Evolutionary conservation across 768 basidiomycete genomes (phyloP).

Genomic region (Boletales sp.): DNA sequence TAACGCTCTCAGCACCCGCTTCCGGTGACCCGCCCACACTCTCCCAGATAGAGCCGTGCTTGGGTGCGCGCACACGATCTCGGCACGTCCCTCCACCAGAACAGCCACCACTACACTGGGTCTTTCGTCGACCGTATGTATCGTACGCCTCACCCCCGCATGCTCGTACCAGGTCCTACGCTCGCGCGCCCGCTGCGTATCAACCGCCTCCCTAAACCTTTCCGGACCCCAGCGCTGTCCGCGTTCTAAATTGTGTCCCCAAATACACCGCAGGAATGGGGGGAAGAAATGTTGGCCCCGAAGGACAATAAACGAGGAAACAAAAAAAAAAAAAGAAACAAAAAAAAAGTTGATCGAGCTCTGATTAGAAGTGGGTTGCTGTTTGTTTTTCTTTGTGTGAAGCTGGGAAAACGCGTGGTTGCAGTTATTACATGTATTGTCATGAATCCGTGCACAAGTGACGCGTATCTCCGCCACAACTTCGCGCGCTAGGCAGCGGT

Average conservation of each 20-base stretch:
- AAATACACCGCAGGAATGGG: slow-evolving; percentile 49
- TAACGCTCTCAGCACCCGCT: slow-evolving; percentile 12
- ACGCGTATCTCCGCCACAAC: too few relatives aligned
- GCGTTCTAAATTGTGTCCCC: slow-evolving; percentile 68
- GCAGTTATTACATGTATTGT: slow-evolving; percentile 2
- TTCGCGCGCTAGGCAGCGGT: too few relatives aligned
- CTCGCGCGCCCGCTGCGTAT: slow-evolving; percentile 1
- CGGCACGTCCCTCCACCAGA: slow-evolving; percentile 10
- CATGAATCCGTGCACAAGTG: too few relatives aligned
- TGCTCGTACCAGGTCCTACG: slow-evolving; percentile 2
- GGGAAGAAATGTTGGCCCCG: slow-evolving; percentile 45
- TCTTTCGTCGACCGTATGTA: slow-evolving; percentile 19
- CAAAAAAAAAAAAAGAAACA: too few relatives aligned
- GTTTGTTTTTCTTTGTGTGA: too few relatives aligned
- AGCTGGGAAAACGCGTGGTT: background rate
- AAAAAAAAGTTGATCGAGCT: slow-evolving; percentile 52
- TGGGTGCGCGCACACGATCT: slow-evolving; percentile 28
- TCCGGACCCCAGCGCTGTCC: slow-evolving; percentile 40
- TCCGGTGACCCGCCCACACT: slow-evolving; percentile 14
- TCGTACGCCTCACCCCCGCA: slow-evolving; percentile 14
- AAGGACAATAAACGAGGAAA: too few relatives aligned
- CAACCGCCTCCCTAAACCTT: slow-evolving; percentile 11
- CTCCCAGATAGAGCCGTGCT: slow-evolving; percentile 17
- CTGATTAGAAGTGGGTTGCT: slow-evolving; percentile 1
- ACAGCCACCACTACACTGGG: slow-evolving; percentile 15